Base-by-base conservation (phyloP, 306 rosid genomes). In the Benincasa hispida region DNA sequence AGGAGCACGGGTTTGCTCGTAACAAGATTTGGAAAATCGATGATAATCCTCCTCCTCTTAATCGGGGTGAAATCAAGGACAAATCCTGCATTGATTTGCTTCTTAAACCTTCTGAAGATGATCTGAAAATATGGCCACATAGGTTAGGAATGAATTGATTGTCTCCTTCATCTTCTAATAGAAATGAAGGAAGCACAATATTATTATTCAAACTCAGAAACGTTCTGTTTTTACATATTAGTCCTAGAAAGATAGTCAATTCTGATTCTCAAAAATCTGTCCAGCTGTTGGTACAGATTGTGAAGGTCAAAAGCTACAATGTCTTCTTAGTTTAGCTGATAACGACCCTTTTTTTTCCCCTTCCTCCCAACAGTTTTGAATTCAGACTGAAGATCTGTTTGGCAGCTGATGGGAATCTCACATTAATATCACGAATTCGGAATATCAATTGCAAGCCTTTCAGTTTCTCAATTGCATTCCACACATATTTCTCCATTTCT, bases 1-100 rank as follows among this genome's bases (percentile, higher is more conserved):
- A 92, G 81, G 90, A 87, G 58, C 90, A 94, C 77, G 99, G 99
- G 69, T 94, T 94, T 82, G 99, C 93, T 10, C 86, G 95, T 85
- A 90, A 92, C 77, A 90, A 78, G 85, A 75, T 78, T 69, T 94
- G 99, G 99, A 72, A 37, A 55, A 61, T 90, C 66, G 99, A 94
- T 5, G 39, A 78, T 28, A 76, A 86, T 81, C 91, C 98, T 81
- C 98, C 96, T 50, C 88, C 88, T 4, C 87, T 88, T 47, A 76
- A 25, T 78, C 41, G 84, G 2, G 55, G 21, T 34, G 91, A 89
- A 78, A 83, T 90, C 59, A 79, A 51, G 57, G 95, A 85, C 67
- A 89, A 90, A 79, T 76, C 82, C 28, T 85, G 45, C 80, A 51
- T 86, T 59, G 96, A 94, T 80, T 83, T 94, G 88, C 76, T 90